A percentile compares a stretch with the other conserved stretches of the same genome.
Evolutionary conservation across 495 filamentous ascomycete genomes (phyloP).

Genomic region (Tetracladium setigerum): DNA sequence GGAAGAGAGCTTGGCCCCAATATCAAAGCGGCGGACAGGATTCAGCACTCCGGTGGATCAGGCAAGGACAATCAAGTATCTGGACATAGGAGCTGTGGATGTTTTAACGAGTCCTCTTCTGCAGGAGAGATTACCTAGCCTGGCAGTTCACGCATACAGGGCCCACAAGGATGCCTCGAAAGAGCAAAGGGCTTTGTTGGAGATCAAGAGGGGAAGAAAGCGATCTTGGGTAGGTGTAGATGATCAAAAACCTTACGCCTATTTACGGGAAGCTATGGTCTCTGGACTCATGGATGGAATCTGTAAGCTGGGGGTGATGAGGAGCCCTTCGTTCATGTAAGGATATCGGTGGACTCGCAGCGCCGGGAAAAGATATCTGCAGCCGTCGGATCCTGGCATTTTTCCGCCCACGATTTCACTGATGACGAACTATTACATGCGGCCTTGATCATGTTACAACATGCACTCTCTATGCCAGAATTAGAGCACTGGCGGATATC

Average conservation of each 20-base stretch:
- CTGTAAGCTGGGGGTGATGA: constrained; percentile 56
- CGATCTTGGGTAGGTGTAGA: constrained; percentile 89
- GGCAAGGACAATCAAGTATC: constrained; percentile 49
- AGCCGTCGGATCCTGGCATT: constrained; percentile 75
- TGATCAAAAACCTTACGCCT: constrained; percentile 80
- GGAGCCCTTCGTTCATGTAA: constrained; percentile 32
- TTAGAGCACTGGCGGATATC: constrained; percentile 71
- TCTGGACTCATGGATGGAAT: constrained; percentile 88
- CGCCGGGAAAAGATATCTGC: constrained; percentile 54
- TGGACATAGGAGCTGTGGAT: constrained; percentile 82
- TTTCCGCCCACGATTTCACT: constrained; percentile 79
- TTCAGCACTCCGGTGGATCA: constrained; percentile 30
- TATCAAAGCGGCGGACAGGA: constrained; percentile 24
- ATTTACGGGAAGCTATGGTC: constrained; percentile 80
- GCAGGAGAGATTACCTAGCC: constrained; percentile 56
- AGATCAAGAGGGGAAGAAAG: constrained; percentile 63
- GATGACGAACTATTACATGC: constrained; percentile 83
- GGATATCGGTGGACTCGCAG: constrained; percentile 42
- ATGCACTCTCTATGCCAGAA: constrained; percentile 77
- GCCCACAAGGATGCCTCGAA: constrained; percentile 61
- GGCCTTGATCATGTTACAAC: constrained; percentile 77
- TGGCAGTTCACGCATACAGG: constrained; percentile 78
- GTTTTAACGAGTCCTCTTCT: constrained; percentile 73
- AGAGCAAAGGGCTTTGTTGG: constrained; percentile 59
- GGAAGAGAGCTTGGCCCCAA: constrained; percentile 20